Percentiles rank a stretch among this genome's conserved stretches.
phyloP scores from a whole-genome alignment of 2,329 filamentous ascomycete genomes.

The Rhytidhysteron rufulum region DNA sequence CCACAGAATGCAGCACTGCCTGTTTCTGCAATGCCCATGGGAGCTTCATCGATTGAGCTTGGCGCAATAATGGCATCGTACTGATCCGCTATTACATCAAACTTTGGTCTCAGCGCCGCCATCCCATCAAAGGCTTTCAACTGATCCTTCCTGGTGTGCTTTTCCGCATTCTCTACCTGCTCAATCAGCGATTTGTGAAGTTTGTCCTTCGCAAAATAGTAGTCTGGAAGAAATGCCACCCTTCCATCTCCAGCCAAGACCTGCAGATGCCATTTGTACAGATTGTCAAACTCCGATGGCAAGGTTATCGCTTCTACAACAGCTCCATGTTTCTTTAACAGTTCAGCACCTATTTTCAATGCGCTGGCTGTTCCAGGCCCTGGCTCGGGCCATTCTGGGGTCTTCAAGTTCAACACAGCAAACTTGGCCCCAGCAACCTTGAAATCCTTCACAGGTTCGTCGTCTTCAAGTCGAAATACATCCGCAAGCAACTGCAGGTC shows the following conservation, averaged over 20 bases:
- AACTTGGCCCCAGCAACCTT: conserved; percentile 47
- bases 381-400: conserved; percentile 47
- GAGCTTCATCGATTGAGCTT: conserved; percentile 58
- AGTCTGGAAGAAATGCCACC: conserved; percentile 53
- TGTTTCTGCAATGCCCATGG: conserved; percentile 50
- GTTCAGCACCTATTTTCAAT: conserved; percentile 27
- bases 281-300: conserved; percentile 45
- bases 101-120: conserved; percentile 50
- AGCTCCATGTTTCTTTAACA: conserved; percentile 47
- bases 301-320: conserved; percentile 55
- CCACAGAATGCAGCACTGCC: conserved; percentile 52
- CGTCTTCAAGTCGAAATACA: conserved; percentile 53
- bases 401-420: conserved; percentile 47
- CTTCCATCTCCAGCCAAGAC: conserved; percentile 53
- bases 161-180: conserved; percentile 49
- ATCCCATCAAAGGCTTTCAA: conserved; percentile 55
- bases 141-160: conserved; percentile 45
- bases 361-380: conserved; percentile 35
- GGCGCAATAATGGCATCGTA: conserved; percentile 58
- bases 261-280: conserved; percentile 51
- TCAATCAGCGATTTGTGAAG: conserved; percentile 44
- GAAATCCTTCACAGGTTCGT: conserved; percentile 37
- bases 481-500: conserved; percentile 57
- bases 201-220: conserved; percentile 45
- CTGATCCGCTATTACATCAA: conserved; percentile 49